Evolutionary conservation across 179 eudicot genomes (phyloP).

Genomic region (Beta corolliflora): DNA sequence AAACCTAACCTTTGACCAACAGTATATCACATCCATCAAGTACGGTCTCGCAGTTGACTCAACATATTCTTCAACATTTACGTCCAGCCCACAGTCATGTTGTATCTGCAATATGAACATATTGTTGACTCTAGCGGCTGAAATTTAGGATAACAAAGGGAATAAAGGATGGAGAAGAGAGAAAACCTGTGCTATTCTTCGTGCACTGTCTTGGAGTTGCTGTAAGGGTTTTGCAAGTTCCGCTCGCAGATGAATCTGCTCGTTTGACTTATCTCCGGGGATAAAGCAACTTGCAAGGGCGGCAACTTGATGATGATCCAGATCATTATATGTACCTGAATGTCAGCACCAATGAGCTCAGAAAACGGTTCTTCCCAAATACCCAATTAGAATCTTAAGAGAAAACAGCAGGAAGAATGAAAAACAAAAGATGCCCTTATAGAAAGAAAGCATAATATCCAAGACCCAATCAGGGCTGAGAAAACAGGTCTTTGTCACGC

Average conservation of each 20-base stretch:
- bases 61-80: conserved; percentile 92
- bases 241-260: conserved; percentile 84
- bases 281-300: conserved; percentile 97
- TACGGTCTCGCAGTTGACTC: conserved; percentile 85
- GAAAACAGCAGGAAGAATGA: background rate
- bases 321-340: conserved; percentile 94
- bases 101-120: conserved; percentile 65
- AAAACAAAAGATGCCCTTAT: background rate
- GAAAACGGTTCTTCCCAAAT: background rate
- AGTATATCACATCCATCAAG: conserved; percentile 98
- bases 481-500: background rate
- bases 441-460: background rate
- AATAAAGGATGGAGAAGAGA: background rate
- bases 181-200: conserved; percentile 88
- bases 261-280: conserved; percentile 84
- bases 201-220: conserved; percentile 96
- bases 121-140: background rate
- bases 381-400: background rate
- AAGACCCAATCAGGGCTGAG: background rate
- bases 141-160: background rate
- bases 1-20: conserved; percentile 88
- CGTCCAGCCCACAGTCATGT: conserved; percentile 87
- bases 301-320: conserved; percentile 97
- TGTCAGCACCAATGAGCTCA: conserved; percentile 21
- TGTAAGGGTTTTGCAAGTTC: conserved; percentile 92